Base-by-base conservation (phyloP, 1,284 basidiomycete genomes). In the Ceratobasidium sp. region DNA sequence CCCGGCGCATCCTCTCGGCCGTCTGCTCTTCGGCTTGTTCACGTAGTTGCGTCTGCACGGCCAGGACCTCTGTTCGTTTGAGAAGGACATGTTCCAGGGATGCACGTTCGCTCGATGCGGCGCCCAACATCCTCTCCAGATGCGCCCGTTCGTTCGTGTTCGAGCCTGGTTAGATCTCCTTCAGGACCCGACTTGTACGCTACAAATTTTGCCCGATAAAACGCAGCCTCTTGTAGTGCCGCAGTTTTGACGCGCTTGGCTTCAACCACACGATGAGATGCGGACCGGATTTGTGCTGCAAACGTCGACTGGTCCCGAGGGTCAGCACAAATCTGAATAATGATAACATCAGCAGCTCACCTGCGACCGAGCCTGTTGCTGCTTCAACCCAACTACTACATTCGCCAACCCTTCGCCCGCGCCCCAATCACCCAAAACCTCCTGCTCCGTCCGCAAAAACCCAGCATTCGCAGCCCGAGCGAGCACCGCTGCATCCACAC, bases 181-280 rank as follows among this genome's bases (percentile, higher is more conserved):
- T 90, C 87, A 23, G 91, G 90, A 70, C 90, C 89, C 0, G 89
- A 86, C 83, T 99, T 98, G 78, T 96, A 86, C 0, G 97, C 96
- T 3, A 92, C 89, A 14, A 98, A 87, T 86, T 99, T 99, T 66
- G 97, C 95, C 65, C 97, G 95, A 84, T 96, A 98, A 86, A 95
- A 99, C 0, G 97, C 95, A 1, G 97, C 95, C 84, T 99, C 98
- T 84, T 99, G 96, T 6, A 96, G 85, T 0, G 98, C 97, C 67
- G 91, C 92, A 4, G 89, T 85, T 80, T 94, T 93, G 77, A 92
- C 86, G 52, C 93, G 90, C 80, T 98, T 96, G 1, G 94, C 92
- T 79, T 96, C 95, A 18, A 90, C 88, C 6, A 97, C 85, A 66
- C 92, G 92, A 59, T 95, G 93, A 6, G 95, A 95, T 6, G 93